Evolutionary conservation across 306 rosid species (phyloP).

Genomic region (Betula pendula): DNA sequence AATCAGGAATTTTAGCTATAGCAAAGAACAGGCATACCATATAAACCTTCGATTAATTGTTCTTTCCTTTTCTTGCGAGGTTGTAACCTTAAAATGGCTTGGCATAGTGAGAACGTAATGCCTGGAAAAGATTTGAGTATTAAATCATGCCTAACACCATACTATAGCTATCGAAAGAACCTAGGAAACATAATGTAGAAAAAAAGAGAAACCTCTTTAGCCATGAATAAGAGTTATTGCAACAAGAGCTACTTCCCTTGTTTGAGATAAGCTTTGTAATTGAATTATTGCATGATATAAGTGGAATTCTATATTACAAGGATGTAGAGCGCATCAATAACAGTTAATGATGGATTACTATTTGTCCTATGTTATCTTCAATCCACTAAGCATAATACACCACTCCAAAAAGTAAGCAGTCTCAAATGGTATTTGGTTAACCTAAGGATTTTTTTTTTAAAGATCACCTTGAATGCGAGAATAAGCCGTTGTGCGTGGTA

Average conservation of each 20-base stretch:
- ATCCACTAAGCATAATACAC: not conserved
- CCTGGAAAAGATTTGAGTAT: slow-evolving; percentile 50
- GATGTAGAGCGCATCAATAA: not conserved
- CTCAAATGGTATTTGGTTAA: not conserved
- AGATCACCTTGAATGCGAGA: no score
- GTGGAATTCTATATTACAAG: not conserved
- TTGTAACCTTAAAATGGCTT: slow-evolving; percentile 71
- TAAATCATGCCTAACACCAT: slow-evolving; percentile 15
- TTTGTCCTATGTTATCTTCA: not conserved
- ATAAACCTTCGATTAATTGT: slow-evolving; percentile 76
- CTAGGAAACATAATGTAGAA: slow-evolving; percentile 1
- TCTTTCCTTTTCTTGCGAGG: slow-evolving; percentile 34
- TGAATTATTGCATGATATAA: not conserved
- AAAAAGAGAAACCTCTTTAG: not conserved
- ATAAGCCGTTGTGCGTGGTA: no score
- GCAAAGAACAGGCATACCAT: slow-evolving; percentile 51
- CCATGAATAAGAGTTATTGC: not conserved
- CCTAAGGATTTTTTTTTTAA: no score
- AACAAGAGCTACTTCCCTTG: not conserved
- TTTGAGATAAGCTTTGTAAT: not conserved
- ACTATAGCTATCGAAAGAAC: not conserved
- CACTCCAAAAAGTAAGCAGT: not conserved
- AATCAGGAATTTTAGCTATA: not conserved
- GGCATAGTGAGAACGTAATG: slow-evolving; percentile 96
- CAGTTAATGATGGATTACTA: not conserved